A percentile compares a stretch with the other conserved stretches of the same genome.
Evolutionary conservation across 1,139 yeast genomes (phyloP).

Genomic region (Hansenula lynferdii): DNA sequence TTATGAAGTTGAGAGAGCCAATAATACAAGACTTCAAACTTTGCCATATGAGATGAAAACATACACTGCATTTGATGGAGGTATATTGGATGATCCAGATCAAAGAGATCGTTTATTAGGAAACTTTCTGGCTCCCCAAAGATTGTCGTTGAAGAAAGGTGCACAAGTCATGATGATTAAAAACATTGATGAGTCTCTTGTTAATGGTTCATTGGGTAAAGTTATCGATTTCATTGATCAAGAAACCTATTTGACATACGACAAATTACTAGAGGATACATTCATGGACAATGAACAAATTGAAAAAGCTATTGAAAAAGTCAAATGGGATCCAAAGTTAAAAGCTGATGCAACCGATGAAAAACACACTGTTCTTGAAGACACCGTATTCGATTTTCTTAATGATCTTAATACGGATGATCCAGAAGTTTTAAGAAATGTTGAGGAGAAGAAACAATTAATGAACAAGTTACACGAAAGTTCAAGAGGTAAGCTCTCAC

Average conservation of each 20-base stretch:
- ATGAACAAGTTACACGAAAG: slow-evolving; percentile 31
- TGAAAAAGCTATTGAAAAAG: slow-evolving; percentile 12
- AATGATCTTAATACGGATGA: slow-evolving; percentile 24
- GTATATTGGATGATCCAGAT: slow-evolving; percentile 42
- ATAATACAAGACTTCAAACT: slow-evolving; percentile 45
- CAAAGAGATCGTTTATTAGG: slow-evolving; percentile 41
- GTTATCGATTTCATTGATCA: slow-evolving; percentile 71
- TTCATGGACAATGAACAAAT: slow-evolving; percentile 16
- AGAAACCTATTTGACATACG: slow-evolving; percentile 41
- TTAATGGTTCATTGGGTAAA: slow-evolving; percentile 89
- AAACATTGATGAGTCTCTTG: slow-evolving; percentile 80
- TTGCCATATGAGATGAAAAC: slow-evolving; percentile 40
- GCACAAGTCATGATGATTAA: slow-evolving; percentile 97
- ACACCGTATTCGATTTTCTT: slow-evolving; percentile 47
- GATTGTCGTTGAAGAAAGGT: slow-evolving; percentile 61
- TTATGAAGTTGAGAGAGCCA: slow-evolving; percentile 78
- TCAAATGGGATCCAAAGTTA: slow-evolving; percentile 1
- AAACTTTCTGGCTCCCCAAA: slow-evolving; percentile 70
- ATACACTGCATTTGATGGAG: slow-evolving; percentile 62
- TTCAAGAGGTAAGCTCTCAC: slow-evolving; percentile 42
- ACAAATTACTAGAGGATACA: slow-evolving; percentile 18
- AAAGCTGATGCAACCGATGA: slow-evolving; percentile 3
- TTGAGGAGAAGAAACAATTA: slow-evolving; percentile 34
- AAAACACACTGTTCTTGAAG: slow-evolving; percentile 23
- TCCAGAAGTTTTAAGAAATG: slow-evolving; percentile 24